These are phyloP conservation scores for Aspergillus coremiiformis DNA, from an alignment of 495 filamentous ascomycete species.

Conservation along the genomic window DNA sequence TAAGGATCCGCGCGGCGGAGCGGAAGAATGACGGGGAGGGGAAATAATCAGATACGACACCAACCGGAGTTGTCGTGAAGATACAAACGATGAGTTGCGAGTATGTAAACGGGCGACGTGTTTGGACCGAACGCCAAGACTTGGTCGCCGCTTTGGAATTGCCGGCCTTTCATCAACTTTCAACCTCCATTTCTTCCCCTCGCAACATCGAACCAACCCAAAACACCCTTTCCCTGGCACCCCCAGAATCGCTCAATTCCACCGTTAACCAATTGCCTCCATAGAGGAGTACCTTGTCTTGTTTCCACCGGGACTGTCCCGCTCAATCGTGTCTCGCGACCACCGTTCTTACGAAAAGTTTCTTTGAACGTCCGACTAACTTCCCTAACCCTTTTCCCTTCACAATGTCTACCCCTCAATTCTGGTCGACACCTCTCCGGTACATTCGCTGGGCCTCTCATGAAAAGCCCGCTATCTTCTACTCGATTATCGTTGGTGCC, in stretches of 20 bases:
- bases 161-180: conserved; percentile 30
- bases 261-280: neutral
- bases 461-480: conserved; percentile 85
- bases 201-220: neutral
- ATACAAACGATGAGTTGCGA: conserved; percentile 16
- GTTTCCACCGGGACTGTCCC: no score
- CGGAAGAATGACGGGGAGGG: conserved; percentile 15
- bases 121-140: conserved; percentile 44
- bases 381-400: conserved; percentile 13
- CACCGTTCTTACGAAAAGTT: conserved; percentile 11
- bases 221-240: neutral
- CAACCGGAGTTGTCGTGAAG: conserved; percentile 12
- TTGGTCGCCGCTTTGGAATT: conserved; percentile 7
- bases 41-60: conserved; percentile 9
- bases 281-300: conserved; percentile 7
- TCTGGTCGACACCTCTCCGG: conserved; percentile 72
- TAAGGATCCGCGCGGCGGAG: conserved; percentile 37
- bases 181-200: conserved; percentile 27
- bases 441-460: conserved; percentile 83
- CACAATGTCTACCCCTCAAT: conserved; percentile 62
- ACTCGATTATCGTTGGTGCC: conserved; percentile 62
- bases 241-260: neutral
- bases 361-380: conserved; percentile 10
- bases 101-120: conserved; percentile 41
- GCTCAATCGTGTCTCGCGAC: neutral